Base-by-base conservation (phyloP, 164 flowering plant genomes). In the Magnolia changhungtana region DNA sequence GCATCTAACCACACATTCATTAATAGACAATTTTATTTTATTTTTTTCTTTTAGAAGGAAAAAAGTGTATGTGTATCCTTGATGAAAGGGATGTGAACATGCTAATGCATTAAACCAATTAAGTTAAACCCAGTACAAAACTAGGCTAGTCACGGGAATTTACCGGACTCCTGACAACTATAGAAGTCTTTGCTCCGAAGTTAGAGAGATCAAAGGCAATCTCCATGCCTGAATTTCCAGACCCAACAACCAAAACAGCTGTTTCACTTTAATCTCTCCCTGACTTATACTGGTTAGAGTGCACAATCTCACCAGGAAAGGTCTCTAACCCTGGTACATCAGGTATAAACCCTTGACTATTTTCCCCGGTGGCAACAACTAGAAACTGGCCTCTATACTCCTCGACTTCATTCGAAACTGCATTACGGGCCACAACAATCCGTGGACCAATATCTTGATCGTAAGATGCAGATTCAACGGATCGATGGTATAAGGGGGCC, bases 191-290 rank as follows among this genome's bases (percentile, higher is more conserved):
- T 51, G 89, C 94, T 1, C 86, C 87, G 71, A 72, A 76, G 50
- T 84, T 80, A 0, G 82, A 69, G 1, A 92, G 74, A 74, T 90
- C 94, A 21, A 76, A 76, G 0, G 90, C 89, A 61, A 92, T 88
- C 61, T 92, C 97, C 94, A 90, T 89, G 58, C 94, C 94, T 7
- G 94, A 92, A 74, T 92, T 92, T 0, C 92, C 97, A 31, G 86
- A 75, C 45, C 97, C 97, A 69, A 92, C 94, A 19, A 92, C 94
- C 79, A 92, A 74, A 67, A 90, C 94, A 50, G 72, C 78, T 76
- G 81, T 81, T 1, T n/a, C 73, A 0, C 31, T 27, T 68, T 50
- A 90, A 14, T 45, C 76, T 67, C 72, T 69, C 6, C 94, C 94
- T 14, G 84, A 78, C 59, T 78, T 86, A 71, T 71, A 91, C 68